Percentiles rank a stretch among this genome's conserved stretches.
These are phyloP conservation scores for Colletotrichum camelliae DNA, from an alignment of 2,329 filamentous ascomycete species.

Conservation along the genomic window DNA sequence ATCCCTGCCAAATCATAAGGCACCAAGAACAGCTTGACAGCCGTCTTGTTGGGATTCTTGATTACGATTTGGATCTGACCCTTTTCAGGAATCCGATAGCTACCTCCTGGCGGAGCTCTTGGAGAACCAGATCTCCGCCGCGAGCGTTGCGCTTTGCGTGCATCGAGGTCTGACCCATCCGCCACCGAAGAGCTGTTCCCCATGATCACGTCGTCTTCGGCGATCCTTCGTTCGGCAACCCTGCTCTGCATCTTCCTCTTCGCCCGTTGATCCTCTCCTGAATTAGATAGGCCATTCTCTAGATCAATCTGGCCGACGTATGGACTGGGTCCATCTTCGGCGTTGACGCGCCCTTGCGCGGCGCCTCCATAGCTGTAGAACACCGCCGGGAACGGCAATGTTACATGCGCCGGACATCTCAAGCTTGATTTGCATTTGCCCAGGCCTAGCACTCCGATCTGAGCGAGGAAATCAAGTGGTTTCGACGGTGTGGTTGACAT, in stretches of 20 bases:
- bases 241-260: slow-evolving; percentile 55
- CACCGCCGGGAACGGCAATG: slow-evolving; percentile 88
- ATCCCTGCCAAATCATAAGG: slow-evolving; percentile 93
- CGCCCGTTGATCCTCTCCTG: slow-evolving; percentile 51
- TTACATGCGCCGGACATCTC: slow-evolving; percentile 88
- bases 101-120: slow-evolving; percentile 78
- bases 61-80: slow-evolving; percentile 96
- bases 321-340: slow-evolving; percentile 88
- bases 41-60: slow-evolving; percentile 98
- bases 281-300: slow-evolving; percentile 74
- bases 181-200: slow-evolving; percentile 8
- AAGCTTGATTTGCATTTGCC: slow-evolving; percentile 88
- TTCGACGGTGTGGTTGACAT: slow-evolving; percentile 98
- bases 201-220: slow-evolving; percentile 32
- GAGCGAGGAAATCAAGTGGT: slow-evolving; percentile 89
- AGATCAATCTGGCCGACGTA: slow-evolving; percentile 95
- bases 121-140: slow-evolving; percentile 44
- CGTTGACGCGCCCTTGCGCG: slow-evolving; percentile 64
- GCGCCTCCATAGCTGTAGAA: slow-evolving; percentile 91
- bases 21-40: slow-evolving; percentile 92
- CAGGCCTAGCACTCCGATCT: slow-evolving; percentile 90
- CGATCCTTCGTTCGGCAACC: slow-evolving; percentile 39
- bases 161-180: slow-evolving; percentile 34
- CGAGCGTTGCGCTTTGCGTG: slow-evolving; percentile 33
- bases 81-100: slow-evolving; percentile 91